Conservation (phyloP, 73 alveolate species). For the Paramecium octaurelia region DNA sequence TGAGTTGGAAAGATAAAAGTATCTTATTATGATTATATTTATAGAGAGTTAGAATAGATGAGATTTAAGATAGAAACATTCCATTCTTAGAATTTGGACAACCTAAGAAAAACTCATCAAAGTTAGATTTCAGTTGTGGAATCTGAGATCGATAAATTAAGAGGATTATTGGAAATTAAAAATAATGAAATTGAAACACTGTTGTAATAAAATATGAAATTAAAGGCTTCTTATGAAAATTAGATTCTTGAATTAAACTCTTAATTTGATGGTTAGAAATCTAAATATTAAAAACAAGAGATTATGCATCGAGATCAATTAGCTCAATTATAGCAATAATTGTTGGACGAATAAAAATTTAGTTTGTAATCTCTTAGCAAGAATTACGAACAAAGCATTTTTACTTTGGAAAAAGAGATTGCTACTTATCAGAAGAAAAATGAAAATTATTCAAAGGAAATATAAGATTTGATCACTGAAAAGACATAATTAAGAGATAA, state of each 20-base stretch:
- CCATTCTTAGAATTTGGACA: not conserved
- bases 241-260: not conserved
- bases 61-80: conserved; percentile 4
- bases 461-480: not conserved
- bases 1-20: conserved; percentile 14
- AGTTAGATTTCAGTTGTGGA: conserved; percentile 14
- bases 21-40: not conserved
- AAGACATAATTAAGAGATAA: not conserved
- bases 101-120: not conserved
- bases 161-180: conserved; percentile 2
- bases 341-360: not conserved
- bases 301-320: not conserved
- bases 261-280: not conserved
- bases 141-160: not conserved
- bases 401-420: not conserved
- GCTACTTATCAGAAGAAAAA: not conserved
- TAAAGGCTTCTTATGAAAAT: not conserved
- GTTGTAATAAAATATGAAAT: not conserved
- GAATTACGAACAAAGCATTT: not conserved
- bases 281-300: not conserved
- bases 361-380: not conserved
- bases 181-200: conserved; percentile 19
- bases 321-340: not conserved
- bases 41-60: conserved; percentile 23
- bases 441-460: not conserved